phyloP scores from a whole-genome alignment of 306 rosid species.

The Fragaria iinumae region DNA sequence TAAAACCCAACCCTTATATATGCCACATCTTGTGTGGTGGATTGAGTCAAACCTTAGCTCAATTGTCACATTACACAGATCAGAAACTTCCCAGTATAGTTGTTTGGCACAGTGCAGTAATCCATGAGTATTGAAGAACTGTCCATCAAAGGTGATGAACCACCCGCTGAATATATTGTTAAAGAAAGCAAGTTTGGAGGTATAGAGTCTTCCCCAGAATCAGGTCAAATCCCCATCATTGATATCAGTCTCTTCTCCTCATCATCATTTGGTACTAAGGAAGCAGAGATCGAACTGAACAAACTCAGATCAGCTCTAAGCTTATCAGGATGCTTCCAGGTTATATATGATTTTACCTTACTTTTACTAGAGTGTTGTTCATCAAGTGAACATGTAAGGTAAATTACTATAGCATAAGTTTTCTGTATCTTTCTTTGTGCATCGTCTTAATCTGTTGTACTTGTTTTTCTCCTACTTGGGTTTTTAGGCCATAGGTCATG shows the following conservation, averaged over 20 bases:
- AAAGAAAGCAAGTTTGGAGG: not conserved
- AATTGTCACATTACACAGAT: too few species aligned
- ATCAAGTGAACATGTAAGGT: not conserved
- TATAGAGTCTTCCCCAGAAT: not conserved
- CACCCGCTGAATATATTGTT: not conserved
- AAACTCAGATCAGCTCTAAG: not conserved
- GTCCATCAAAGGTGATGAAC: not conserved
- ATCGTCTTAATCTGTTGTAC: not conserved
- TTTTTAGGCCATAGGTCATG: conserved; percentile 63
- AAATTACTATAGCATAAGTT: not conserved
- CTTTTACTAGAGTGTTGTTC: not conserved
- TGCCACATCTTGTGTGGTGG: not conserved
- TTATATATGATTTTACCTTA: not conserved
- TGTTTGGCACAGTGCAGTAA: not conserved
- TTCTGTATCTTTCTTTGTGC: not conserved
- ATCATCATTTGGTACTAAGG: not conserved
- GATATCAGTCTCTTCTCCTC: not conserved
- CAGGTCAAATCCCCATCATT: not conserved
- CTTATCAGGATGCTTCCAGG: not conserved
- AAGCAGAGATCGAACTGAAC: not conserved
- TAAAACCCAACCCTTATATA: not conserved
- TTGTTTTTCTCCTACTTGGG: too few species aligned
- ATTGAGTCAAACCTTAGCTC: too few species aligned
- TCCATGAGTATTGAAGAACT: not conserved
- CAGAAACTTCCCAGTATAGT: not conserved